phyloP scores from a whole-genome alignment of 1,139 yeast genomes.

The Sugiyamaella pinicola region DNA sequence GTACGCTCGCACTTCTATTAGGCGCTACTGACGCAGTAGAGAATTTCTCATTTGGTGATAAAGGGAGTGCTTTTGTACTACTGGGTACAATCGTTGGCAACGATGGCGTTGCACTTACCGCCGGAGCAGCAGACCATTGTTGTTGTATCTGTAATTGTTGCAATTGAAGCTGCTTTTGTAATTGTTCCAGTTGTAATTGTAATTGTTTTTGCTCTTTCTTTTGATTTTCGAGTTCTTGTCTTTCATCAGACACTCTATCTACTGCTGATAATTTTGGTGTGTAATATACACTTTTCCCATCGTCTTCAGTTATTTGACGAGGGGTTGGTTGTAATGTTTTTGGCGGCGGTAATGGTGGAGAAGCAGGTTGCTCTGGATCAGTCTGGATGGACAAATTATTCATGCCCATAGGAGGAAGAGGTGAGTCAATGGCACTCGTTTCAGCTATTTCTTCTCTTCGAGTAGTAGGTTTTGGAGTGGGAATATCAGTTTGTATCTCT shows the following conservation, averaged over 20 bases:
- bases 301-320: conserved; percentile 17
- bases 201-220: conserved; percentile 11
- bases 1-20: background rate
- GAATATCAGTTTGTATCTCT: conserved; percentile 30
- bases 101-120: background rate
- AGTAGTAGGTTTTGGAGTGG: background rate
- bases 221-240: conserved; percentile 12
- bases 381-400: conserved; percentile 10
- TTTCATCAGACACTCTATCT: background rate
- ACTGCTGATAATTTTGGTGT: conserved; percentile 27
- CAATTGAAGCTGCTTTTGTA: conserved; percentile 15
- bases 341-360: background rate
- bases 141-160: conserved; percentile 15
- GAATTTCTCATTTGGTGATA: background rate
- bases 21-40: background rate
- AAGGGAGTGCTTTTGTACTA: background rate
- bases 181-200: conserved; percentile 12
- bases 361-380: background rate
- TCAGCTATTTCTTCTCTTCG: background rate
- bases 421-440: background rate
- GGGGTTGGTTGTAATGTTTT: too few relatives aligned
- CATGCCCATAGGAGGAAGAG: conserved; percentile 11
- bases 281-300: conserved; percentile 28
- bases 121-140: conserved; percentile 3
- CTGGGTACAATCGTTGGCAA: background rate